Conservation (phyloP, 306 rosid genomes). For the Canavalia gladiata region DNA sequence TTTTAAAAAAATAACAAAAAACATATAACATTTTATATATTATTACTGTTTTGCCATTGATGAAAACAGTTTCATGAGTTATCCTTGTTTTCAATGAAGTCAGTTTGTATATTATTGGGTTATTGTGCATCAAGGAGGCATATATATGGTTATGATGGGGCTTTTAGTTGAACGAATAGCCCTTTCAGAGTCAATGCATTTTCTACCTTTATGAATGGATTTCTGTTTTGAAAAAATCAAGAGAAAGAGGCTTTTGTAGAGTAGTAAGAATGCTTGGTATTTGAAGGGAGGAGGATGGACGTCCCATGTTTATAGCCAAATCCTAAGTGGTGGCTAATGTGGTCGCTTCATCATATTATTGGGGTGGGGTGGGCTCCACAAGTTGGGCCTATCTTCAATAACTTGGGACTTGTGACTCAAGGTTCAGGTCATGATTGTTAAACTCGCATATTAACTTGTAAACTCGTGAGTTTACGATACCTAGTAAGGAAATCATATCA, state of each 20-base stretch:
- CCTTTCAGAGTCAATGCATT: neutral
- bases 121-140: neutral
- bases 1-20: neutral
- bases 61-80: constrained; percentile 30
- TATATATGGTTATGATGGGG: neutral
- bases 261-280: neutral
- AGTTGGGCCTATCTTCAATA: too few species aligned
- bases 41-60: neutral
- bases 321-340: too few species aligned
- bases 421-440: neutral
- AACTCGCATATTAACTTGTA: too few species aligned
- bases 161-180: neutral
- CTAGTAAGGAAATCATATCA: too few species aligned
- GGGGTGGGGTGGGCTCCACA: too few species aligned
- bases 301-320: too few species aligned
- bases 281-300: too few species aligned
- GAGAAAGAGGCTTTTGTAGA: neutral
- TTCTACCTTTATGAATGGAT: neutral
- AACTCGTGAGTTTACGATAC: too few species aligned
- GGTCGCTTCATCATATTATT: too few species aligned
- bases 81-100: neutral
- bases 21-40: neutral
- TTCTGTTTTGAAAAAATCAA: neutral
- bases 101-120: neutral
- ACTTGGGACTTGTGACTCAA: neutral